Conservation (phyloP, 208 protist genomes). For the Leishmania guyanensis region DNA sequence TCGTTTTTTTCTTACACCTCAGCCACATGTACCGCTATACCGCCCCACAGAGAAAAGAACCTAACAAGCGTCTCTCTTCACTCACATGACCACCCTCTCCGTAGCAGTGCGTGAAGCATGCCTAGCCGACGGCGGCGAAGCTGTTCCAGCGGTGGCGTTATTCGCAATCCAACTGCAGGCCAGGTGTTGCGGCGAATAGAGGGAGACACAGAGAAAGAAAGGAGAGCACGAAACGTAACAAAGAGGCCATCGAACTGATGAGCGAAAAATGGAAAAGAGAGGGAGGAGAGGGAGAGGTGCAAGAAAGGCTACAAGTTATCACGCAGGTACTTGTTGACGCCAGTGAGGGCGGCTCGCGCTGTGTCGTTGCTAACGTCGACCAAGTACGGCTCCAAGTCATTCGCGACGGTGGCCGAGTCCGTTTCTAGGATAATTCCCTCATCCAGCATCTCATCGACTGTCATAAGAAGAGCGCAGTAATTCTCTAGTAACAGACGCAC, state of each 20-base stretch:
- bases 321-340: slow-evolving; percentile 85
- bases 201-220: background rate
- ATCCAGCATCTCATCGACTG: slow-evolving; percentile 91
- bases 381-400: slow-evolving; percentile 66
- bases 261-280: background rate
- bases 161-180: background rate
- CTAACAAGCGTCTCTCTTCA: background rate
- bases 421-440: slow-evolving; percentile 89
- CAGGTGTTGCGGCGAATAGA: background rate
- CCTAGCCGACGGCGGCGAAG: background rate
- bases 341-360: slow-evolving; percentile 69
- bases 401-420: slow-evolving; percentile 51
- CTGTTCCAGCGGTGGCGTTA: background rate
- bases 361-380: slow-evolving; percentile 59
- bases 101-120: background rate
- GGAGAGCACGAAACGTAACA: background rate
- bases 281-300: background rate
- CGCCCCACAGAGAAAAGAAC: background rate
- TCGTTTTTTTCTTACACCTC: background rate
- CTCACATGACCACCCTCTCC: background rate
- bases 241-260: background rate
- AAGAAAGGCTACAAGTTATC: slow-evolving; percentile 57
- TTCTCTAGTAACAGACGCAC: slow-evolving; percentile 71
- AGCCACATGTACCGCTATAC: background rate
- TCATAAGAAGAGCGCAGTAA: slow-evolving; percentile 86